Base-by-base conservation (phyloP, 805 yeast genomes). In the Candida xyloterini region DNA sequence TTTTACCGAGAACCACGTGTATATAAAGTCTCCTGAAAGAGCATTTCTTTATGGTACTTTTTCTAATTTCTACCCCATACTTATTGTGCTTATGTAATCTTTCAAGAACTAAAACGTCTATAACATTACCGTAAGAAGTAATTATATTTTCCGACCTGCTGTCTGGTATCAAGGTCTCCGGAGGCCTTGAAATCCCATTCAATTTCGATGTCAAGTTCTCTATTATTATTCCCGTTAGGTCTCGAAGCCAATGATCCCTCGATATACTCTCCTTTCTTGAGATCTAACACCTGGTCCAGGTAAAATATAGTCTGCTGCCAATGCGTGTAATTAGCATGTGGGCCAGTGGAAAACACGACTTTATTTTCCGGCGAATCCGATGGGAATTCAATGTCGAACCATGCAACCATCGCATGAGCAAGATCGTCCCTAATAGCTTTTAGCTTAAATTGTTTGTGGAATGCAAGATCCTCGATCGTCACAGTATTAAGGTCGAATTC, bases 291-390 rank as follows among this genome's bases (percentile, higher is more conserved):
- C 55, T 87, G 85, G 52, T 76, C 79, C 57, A 91, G 73, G 65
- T 93, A 95, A 67, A 95, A 89, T 1, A 93, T 95, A 14, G 96
- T 85, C 69, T 93, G 99, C 65, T 93, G 95, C 99, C 99, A 93
- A 69, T 93, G 99, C 11, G 99, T 93, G 72, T 90, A 89, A 52
- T 80, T 78, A 33, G 89, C 81, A 66, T 84, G 89, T 25, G 99
- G 96, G 16, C 98, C 98, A 10, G 99, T 95, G 15, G 93, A 82
- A 60, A 93, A 90, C 23, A 68, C 69, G 43, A 91, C 82, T 50
- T 74, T 76, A 52, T 79, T 77, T 31, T 71, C 70, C 26, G 65
- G 59, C 29, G 62, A 58, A 42, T 71, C 73, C 38, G 71, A 74
- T 30, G 93, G 93, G 76, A 93, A 93, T 49, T 77, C 90, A 57